A percentile compares a stretch with the other conserved stretches of the same genome.
Evolutionary conservation across 1,284 basidiomycete genomes (phyloP).

Genomic region (Ustilago cynodontis): DNA sequence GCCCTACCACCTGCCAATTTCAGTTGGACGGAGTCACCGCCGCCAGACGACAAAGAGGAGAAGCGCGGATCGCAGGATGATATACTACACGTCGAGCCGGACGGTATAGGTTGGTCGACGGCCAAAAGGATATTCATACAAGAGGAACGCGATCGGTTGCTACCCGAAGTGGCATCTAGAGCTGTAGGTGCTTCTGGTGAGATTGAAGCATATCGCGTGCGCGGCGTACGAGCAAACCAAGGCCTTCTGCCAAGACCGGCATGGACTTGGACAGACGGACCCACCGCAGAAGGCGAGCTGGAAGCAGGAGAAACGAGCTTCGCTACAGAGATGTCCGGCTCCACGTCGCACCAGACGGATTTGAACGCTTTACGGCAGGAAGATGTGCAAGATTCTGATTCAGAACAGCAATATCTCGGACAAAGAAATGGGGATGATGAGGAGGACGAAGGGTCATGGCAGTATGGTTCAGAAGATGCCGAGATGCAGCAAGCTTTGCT

Average conservation of each 20-base stretch:
- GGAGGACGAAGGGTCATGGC: constrained; percentile 8
- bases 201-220: constrained; percentile 27
- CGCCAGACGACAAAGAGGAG: constrained; percentile 8
- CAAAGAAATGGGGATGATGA: neutral
- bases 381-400: constrained; percentile 1
- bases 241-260: constrained; percentile 25
- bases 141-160: constrained; percentile 33
- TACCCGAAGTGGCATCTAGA: constrained; percentile 29
- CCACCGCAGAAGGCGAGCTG: neutral
- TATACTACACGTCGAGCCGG: constrained; percentile 30
- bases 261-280: constrained; percentile 28
- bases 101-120: constrained; percentile 43
- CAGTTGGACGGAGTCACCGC: constrained; percentile 24
- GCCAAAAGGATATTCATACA: constrained; percentile 34
- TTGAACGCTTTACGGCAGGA: neutral
- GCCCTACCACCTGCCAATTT: constrained; percentile 31
- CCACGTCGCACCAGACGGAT: constrained; percentile 8
- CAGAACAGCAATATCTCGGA: constrained; percentile 1
- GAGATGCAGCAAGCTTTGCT: constrained; percentile 28
- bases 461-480: constrained; percentile 14
- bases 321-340: constrained; percentile 9
- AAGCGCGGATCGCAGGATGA: neutral
- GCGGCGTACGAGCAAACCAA: constrained; percentile 25
- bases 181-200: constrained; percentile 1
- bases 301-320: constrained; percentile 5